phyloP scores from a whole-genome alignment of 2,329 filamentous ascomycete genomes.

The Diatrype stigma region DNA sequence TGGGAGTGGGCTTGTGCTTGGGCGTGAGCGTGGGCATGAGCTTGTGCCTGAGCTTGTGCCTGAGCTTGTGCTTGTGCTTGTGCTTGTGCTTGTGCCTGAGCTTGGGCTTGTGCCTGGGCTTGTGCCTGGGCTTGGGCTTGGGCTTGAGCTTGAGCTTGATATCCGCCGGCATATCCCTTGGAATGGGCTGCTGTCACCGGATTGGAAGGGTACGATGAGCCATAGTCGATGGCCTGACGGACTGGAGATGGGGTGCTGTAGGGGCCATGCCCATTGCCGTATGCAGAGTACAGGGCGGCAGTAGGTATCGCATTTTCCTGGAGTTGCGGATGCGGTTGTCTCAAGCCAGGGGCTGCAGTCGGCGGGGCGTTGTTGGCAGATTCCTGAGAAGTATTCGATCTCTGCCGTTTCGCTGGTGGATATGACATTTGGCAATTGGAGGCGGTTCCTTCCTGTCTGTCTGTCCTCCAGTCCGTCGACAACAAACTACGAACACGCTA shows the following conservation, averaged over 20 bases:
- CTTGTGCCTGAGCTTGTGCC: neutral
- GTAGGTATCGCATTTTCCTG: slow-evolving; percentile 9
- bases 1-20: neutral
- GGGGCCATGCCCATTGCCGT: slow-evolving; percentile 19
- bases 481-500: neutral
- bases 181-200: neutral
- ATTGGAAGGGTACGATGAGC: slow-evolving; percentile 2
- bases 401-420: slow-evolving; percentile 29
- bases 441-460: slow-evolving; percentile 3
- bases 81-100: neutral
- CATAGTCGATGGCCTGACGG: slow-evolving; percentile 1
- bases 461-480: neutral
- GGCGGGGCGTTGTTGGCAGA: slow-evolving; percentile 27
- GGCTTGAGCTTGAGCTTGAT: neutral
- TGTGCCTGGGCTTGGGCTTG: neutral
- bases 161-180: neutral
- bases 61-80: neutral
- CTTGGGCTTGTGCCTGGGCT: neutral
- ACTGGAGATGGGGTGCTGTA: slow-evolving; percentile 16
- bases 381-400: slow-evolving; percentile 30
- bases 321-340: slow-evolving; percentile 18
- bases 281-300: slow-evolving; percentile 16
- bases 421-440: slow-evolving; percentile 27
- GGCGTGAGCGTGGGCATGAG: neutral
- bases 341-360: slow-evolving; percentile 27